Percentiles rank a stretch among this genome's conserved stretches.
These are phyloP conservation scores for Candida rishiriensis DNA, from an alignment of 805 yeast species.

Conservation along the genomic window DNA sequence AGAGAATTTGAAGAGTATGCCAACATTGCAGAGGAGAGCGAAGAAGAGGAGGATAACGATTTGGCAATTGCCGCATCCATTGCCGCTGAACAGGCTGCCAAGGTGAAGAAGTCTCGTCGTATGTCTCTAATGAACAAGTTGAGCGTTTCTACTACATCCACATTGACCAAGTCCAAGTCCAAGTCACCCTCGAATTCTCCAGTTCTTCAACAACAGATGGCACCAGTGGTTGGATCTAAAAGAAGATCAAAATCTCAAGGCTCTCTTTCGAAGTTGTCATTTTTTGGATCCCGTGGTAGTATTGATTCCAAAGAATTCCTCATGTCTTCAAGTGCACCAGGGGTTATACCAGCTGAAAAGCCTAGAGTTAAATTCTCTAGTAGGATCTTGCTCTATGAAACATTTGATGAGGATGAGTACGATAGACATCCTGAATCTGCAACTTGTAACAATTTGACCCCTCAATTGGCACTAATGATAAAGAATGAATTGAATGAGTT, in stretches of 20 bases:
- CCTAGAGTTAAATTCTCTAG: constrained; percentile 58
- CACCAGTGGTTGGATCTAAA: constrained; percentile 8
- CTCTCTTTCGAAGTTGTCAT: constrained; percentile 14
- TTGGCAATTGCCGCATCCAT: neutral
- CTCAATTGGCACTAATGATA: constrained; percentile 78
- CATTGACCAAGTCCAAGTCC: neutral
- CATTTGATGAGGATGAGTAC: constrained; percentile 77
- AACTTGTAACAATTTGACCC: constrained; percentile 88
- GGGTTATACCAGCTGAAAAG: neutral
- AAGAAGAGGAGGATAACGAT: constrained; percentile 1
- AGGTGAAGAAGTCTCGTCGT: constrained; percentile 14
- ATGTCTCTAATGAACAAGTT: constrained; percentile 11
- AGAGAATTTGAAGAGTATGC: constrained; percentile 20
- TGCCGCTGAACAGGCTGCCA: neutral
- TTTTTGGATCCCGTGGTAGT: constrained; percentile 15
- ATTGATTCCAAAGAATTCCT: constrained; percentile 9
- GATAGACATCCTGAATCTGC: constrained; percentile 92
- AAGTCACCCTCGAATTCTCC: constrained; percentile 10
- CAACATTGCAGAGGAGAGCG: constrained; percentile 8
- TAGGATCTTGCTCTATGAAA: constrained; percentile 77
- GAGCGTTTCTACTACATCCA: constrained; percentile 3
- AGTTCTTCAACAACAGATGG: neutral
- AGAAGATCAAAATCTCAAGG: constrained; percentile 17
- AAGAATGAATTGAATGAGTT: constrained; percentile 78
- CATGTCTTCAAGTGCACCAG: neutral